Base-by-base conservation (phyloP, 768 basidiomycete species). In the Tylopilus vinaceipallidus region DNA sequence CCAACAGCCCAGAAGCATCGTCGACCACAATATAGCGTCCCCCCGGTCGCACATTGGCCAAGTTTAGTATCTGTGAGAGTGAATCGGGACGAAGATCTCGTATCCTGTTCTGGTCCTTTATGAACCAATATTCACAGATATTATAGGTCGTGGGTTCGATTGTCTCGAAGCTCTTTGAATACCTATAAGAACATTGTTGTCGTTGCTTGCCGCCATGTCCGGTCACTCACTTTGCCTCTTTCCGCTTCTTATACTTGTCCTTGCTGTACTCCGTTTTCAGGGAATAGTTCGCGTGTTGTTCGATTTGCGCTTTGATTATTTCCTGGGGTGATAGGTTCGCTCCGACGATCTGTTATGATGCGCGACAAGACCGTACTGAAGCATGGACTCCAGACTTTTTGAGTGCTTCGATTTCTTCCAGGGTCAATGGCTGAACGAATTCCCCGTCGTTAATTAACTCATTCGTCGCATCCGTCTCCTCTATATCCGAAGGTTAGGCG, bases 231-330 rank as follows among this genome's bases (percentile, higher is more conserved):
- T 98, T 99, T 49, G 91, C 93, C 71, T 95, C 91, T 68, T 99
- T 99, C 33, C 92, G 79, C 67, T 95, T 95, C 67, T 82, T 88
- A 71, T 98, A 99, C 66, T 99, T 99, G 62, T 98, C 95, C 70
- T 99, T 98, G 70, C 91, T 94, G 69, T 95, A 98, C 68, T 95
- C 97, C 1, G 95, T 98, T 71, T 98, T 98, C 42, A 98, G 74
- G 11, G 84, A 83, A 66, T 89, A 99, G 59, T 91, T 89, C 26
- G 89, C 86, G 61, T 98, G 95, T 60, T 86, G 82, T 59, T 91
- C 92, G 40, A 98, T 95, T 68, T 98, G 95, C 66, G 78, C 85
- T 63, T 89, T 85, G 64, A 98, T 95, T 45, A 99, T 98, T 61
- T 98, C 95, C 86, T 97, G 72, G 5, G 32, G 16, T n/a, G 32